Evolutionary conservation across 2,329 filamentous ascomycete species (phyloP), one percentile per base, ranked within the genome.

Genomic region (Paraphaeosphaeria sporulosa): DNA sequence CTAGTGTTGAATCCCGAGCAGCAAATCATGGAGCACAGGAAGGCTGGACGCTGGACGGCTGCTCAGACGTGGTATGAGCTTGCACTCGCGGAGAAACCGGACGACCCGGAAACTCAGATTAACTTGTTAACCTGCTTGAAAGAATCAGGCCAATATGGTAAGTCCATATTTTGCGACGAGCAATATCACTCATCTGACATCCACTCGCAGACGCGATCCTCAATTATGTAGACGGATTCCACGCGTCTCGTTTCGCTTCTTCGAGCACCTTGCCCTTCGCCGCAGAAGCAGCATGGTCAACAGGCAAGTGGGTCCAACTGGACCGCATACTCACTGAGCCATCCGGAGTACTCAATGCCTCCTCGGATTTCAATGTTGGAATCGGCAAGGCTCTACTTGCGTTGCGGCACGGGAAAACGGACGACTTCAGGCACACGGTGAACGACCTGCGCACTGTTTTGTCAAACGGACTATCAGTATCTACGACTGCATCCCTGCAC

Each of bases 41-140:
- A 97, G 76, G 92, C 94, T 21, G 95, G 95, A 4, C 86, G 94
- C 63, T 99, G 95, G 94, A 90, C 92, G 17, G 92, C 94, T 54
- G 95, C 94, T 25, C 95, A 98, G 79, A 96, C 92, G 64, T 99
- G 96, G 95, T 98, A 97, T 76, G 94, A 99, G 75, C 89, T 97
- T 65, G 90, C 94, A 64, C 84, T 98, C 36, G 89, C 91, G 2
- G 89, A 95, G 69, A 85, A 90, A 48, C 94, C 94, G 0, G 83
- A 89, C 55, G 90, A 96, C 72, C 75, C 86, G 19, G 90, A 96
- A 58, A 85, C 91, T 13, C 94, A 97, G 74, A 84, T 92, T 58
- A 91, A 96, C 69, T 84, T 99, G 38, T 82, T 99, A 56, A 91
- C 89, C 32, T 98, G 95, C 70, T 83, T 99, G 10, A 94, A 93